Evolutionary conservation across 2,329 filamentous ascomycete genomes (phyloP).

Genomic region (Xylaria sp.): DNA sequence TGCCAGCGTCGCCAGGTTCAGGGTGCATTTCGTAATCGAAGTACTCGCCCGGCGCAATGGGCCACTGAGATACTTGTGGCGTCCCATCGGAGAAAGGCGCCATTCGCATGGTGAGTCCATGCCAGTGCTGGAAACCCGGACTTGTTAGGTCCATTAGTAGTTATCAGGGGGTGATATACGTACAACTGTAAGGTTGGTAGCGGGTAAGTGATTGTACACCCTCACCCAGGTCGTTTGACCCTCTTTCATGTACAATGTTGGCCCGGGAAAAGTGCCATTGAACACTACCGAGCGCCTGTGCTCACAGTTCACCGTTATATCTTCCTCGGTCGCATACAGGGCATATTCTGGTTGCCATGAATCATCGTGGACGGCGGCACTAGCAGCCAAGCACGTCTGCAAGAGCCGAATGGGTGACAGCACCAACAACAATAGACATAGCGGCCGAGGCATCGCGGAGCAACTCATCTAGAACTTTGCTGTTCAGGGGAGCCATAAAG

Average conservation of each 20-base stretch:
- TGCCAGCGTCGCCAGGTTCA: slow-evolving; percentile 64
- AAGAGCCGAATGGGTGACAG: slow-evolving; percentile 41
- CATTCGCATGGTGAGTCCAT: slow-evolving; percentile 69
- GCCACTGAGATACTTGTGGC: slow-evolving; percentile 71
- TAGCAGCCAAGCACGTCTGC: slow-evolving; percentile 41
- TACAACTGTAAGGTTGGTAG: slow-evolving; percentile 66
- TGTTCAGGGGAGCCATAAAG: slow-evolving; percentile 19
- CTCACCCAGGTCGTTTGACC: slow-evolving; percentile 66
- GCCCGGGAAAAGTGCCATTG: slow-evolving; percentile 65
- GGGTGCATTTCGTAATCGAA: slow-evolving; percentile 75
- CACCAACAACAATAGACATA: slow-evolving; percentile 39
- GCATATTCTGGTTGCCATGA: slow-evolving; percentile 50
- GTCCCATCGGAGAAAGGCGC: slow-evolving; percentile 74
- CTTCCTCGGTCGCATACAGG: slow-evolving; percentile 48
- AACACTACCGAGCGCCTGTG: slow-evolving; percentile 60
- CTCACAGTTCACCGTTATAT: slow-evolving; percentile 59
- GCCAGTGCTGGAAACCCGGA: slow-evolving; percentile 67
- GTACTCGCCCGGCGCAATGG: slow-evolving; percentile 69
- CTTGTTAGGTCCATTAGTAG: slow-evolving; percentile 27
- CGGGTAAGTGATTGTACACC: slow-evolving; percentile 66
- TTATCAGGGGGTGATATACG: neutral
- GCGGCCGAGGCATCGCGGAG: slow-evolving; percentile 44
- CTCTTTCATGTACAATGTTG: slow-evolving; percentile 59
- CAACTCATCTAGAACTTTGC: slow-evolving; percentile 32
- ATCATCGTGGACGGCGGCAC: slow-evolving; percentile 43